These are phyloP conservation scores for Helminthosporium solani DNA, from an alignment of 2,329 filamentous ascomycete species.

Conservation along the genomic window DNA sequence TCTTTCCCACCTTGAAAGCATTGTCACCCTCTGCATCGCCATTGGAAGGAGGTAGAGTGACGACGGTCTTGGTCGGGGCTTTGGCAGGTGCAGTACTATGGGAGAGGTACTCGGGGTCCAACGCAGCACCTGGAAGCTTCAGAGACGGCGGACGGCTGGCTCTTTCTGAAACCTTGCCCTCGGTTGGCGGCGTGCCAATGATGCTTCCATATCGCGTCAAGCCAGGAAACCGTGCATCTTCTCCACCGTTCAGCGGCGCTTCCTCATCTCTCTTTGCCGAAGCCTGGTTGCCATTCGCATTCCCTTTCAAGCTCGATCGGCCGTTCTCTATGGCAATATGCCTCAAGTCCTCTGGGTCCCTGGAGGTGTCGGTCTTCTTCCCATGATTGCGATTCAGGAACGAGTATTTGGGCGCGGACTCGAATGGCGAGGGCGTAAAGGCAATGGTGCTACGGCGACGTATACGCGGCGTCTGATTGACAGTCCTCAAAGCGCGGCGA, in stretches of 20 bases:
- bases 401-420: slow-evolving; percentile 44
- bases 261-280: slow-evolving; percentile 28
- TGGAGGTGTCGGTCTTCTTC: slow-evolving; percentile 17
- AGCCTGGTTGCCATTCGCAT: slow-evolving; percentile 14
- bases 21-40: slow-evolving; percentile 24
- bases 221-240: slow-evolving; percentile 16
- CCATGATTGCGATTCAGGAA: slow-evolving; percentile 41
- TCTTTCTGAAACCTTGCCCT: slow-evolving; percentile 9
- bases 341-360: slow-evolving; percentile 27
- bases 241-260: slow-evolving; percentile 27
- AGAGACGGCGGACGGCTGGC: slow-evolving; percentile 51
- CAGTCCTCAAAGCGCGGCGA: slow-evolving; percentile 64
- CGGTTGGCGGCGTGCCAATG: slow-evolving; percentile 51
- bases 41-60: slow-evolving; percentile 17
- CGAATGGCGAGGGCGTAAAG: slow-evolving; percentile 36
- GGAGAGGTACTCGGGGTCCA: slow-evolving; percentile 46
- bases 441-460: slow-evolving; percentile 38
- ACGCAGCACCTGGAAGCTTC: slow-evolving; percentile 62
- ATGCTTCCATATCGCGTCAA: slow-evolving; percentile 65
- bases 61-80: slow-evolving; percentile 15
- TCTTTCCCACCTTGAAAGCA: slow-evolving; percentile 49
- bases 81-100: slow-evolving; percentile 18
- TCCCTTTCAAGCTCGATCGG: slow-evolving; percentile 17
- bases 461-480: slow-evolving; percentile 54
- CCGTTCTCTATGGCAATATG: slow-evolving; percentile 27